Percentiles rank a stretch among this genome's conserved stretches.
Evolutionary conservation across 140 eudicot species (phyloP).

Genomic region (Anethum foeniculum): DNA sequence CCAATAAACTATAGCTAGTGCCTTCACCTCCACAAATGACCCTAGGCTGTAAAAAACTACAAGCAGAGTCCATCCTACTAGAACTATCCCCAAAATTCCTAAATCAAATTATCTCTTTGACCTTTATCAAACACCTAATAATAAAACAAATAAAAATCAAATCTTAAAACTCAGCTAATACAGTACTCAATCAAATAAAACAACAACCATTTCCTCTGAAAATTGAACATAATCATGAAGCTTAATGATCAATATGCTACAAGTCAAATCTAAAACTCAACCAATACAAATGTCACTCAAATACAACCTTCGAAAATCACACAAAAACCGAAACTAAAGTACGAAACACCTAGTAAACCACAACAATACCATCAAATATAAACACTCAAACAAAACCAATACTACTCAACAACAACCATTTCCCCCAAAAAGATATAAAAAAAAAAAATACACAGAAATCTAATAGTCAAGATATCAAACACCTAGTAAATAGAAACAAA

Average conservation of each 20-base stretch:
- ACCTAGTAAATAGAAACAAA: constrained; percentile 21
- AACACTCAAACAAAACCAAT: constrained; percentile 28
- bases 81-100: constrained; percentile 5
- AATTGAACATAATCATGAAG: background rate
- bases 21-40: constrained; percentile 34
- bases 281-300: too few relatives aligned
- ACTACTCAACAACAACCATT: constrained; percentile 1
- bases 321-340: too few relatives aligned
- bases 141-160: background rate
- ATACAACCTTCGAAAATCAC: too few relatives aligned
- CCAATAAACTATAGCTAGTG: constrained; percentile 30
- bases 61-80: constrained; percentile 39
- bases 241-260: background rate
- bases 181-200: constrained; percentile 17
- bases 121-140: constrained; percentile 32
- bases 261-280: too few relatives aligned
- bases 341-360: too few relatives aligned
- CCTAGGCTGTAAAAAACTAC: constrained; percentile 28
- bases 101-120: background rate
- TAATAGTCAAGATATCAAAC: constrained; percentile 20
- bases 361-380: too few relatives aligned
- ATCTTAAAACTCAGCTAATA: background rate
- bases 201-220: background rate
- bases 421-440: too few relatives aligned
- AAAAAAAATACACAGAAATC: background rate